Evolutionary conservation across 2,329 filamentous ascomycete genomes (phyloP), one percentile per base, ranked within the genome.

Genomic region (Fusarium circinatum): DNA sequence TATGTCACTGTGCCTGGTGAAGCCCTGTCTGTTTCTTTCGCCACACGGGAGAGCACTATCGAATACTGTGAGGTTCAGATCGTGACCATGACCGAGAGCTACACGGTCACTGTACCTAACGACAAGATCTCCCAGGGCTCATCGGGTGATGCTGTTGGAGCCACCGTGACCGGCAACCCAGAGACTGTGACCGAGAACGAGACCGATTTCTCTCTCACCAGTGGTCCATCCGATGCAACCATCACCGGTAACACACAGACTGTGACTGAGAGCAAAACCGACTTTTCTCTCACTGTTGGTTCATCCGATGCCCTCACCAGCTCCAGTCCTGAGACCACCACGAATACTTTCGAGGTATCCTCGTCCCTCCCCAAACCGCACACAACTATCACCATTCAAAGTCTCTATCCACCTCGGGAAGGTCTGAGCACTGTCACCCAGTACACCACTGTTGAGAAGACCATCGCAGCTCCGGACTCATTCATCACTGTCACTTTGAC

Each of bases 171-270:
- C 20, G 81, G 77, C 9, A 73, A 77, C 38, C 78, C 81, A 6
- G 74, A 75, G 17, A 83, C 82, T 10, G 65, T 80, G 44, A 83
- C 81, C 22, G 72, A 80, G 41, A 51, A 79, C n/a, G 62, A 78
- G 34, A 80, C 78, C 15, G 76, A 78, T 59, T 57, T 76, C 54
- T 80, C 74, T 30, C 44, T 77, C 47, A 82, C 81, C 12, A 72
- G 72, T 22, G 78, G 78, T 5, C 75, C 79, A 15, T 79, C 81
- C 11, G 81, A 82, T 64, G 81, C 76, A 44, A 81, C 76, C 6
- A 65, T 80, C n/a, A 71, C 79, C 18, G 78, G 75, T 2, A 67
- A 73, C 28, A 76, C 78, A 7, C 55, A 58, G 26, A 80, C 78
- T 18, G 68, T 78, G 39, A 83, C 80, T 17, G 62, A 78, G 26